phyloP scores from a whole-genome alignment of 306 rosid genomes.

The Lagenaria siceraria region DNA sequence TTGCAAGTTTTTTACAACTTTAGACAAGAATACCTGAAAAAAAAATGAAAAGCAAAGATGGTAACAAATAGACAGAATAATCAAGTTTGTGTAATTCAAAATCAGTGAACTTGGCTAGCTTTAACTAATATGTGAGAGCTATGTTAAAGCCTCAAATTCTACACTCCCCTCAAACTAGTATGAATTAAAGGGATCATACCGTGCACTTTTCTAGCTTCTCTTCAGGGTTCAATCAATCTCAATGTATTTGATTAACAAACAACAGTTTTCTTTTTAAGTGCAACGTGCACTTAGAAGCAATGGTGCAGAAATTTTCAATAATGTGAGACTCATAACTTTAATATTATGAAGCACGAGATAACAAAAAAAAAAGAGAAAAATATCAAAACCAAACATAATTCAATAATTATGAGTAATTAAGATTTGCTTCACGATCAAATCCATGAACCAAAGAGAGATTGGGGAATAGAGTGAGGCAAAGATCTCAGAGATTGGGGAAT shows the following conservation, averaged over 20 bases:
- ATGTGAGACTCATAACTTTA: neutral
- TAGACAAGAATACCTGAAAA: neutral
- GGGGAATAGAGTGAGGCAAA: neutral
- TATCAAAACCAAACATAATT: neutral
- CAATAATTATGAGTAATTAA: neutral
- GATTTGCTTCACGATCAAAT: neutral
- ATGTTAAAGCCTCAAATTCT: neutral
- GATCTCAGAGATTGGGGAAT: neutral
- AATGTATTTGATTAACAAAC: neutral
- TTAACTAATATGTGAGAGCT: neutral
- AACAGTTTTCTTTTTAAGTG: neutral
- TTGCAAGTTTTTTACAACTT: neutral
- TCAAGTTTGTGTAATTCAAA: neutral
- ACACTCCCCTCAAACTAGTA: neutral
- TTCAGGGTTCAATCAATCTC: neutral
- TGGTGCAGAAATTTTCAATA: neutral
- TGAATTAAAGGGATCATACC: neutral
- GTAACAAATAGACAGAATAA: neutral
- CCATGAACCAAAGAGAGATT: neutral
- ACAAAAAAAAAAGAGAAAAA: neutral
- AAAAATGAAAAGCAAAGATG: neutral
- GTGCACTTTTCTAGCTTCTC: neutral
- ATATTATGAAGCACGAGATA: neutral
- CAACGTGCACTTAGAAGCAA: neutral
- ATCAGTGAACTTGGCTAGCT: neutral